Conservation (phyloP, 805 yeast genomes). For the Yarrowia phangngaensis region DNA sequence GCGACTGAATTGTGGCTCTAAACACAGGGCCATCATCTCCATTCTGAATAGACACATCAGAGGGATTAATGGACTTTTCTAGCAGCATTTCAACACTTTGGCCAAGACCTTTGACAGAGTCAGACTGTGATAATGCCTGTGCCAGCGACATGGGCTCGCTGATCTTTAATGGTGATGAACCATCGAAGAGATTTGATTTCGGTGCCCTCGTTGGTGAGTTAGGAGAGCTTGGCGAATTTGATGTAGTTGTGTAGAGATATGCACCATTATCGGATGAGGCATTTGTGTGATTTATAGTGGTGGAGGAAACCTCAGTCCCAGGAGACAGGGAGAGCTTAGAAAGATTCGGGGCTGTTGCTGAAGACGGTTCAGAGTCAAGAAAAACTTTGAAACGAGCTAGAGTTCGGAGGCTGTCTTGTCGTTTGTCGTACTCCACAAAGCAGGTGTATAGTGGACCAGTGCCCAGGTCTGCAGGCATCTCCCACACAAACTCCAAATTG, state of each 20-base stretch:
- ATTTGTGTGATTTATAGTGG: neutral
- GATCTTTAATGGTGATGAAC: slow-evolving; percentile 25
- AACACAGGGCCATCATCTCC: slow-evolving; percentile 46
- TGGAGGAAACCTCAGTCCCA: slow-evolving; percentile 1
- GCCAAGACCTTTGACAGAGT: slow-evolving; percentile 35
- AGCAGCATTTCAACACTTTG: slow-evolving; percentile 38
- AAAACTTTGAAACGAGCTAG: slow-evolving; percentile 38
- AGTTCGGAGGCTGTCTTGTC: slow-evolving; percentile 37
- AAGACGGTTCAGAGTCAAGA: neutral
- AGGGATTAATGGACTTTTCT: slow-evolving; percentile 1
- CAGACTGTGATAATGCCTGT: slow-evolving; percentile 27
- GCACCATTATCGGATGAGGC: neutral
- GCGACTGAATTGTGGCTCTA: slow-evolving; percentile 41
- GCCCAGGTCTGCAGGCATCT: slow-evolving; percentile 30
- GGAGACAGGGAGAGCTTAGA: too few relatives aligned
- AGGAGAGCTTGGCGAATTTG: slow-evolving; percentile 1
- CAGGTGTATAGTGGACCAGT: slow-evolving; percentile 39
- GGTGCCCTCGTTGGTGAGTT: neutral
- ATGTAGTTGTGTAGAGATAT: neutral
- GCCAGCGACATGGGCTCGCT: slow-evolving; percentile 27
- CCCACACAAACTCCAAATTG: slow-evolving; percentile 38
- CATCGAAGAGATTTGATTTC: slow-evolving; percentile 16
- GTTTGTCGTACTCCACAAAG: slow-evolving; percentile 42
- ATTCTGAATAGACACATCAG: slow-evolving; percentile 11
- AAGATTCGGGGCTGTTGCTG: slow-evolving; percentile 9